phyloP scores from a whole-genome alignment of 352 stramenopile species.

The Thraustochytrium striatum region DNA sequence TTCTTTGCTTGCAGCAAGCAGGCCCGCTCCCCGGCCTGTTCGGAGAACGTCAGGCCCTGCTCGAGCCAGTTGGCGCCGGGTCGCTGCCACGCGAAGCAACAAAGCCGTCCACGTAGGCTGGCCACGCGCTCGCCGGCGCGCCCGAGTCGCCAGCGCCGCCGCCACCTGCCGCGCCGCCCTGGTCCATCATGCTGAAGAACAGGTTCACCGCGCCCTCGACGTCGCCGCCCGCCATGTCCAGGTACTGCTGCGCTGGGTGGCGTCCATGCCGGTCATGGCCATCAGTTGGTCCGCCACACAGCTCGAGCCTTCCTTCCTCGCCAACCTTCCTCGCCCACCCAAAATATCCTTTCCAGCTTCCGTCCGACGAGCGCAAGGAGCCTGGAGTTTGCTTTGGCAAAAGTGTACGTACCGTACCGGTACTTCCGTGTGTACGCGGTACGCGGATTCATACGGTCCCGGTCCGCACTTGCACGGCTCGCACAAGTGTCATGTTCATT shows the following conservation, averaged over 20 bases:
- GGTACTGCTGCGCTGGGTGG: slow-evolving; percentile 19
- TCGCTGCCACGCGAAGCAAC: neutral
- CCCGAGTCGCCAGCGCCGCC: neutral
- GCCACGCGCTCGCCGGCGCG: neutral
- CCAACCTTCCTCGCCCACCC: too few relatives aligned
- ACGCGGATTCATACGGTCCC: too few relatives aligned
- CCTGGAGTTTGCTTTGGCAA: too few relatives aligned
- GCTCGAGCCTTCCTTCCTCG: too few relatives aligned
- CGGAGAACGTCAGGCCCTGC: neutral
- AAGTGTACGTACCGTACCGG: too few relatives aligned
- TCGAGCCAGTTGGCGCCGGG: neutral
- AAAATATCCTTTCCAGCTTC: too few relatives aligned
- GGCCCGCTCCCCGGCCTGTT: neutral
- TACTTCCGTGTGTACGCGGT: too few relatives aligned
- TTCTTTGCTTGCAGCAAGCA: slow-evolving; percentile 11
- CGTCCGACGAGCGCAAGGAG: too few relatives aligned
- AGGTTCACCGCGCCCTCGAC: slow-evolving; percentile 33
- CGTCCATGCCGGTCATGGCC: slow-evolving; percentile 34
- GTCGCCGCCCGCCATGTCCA: slow-evolving; percentile 41
- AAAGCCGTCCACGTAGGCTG: slow-evolving; percentile 10
- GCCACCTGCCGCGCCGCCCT: slow-evolving; percentile 3
- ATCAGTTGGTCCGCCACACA: slow-evolving; percentile 29
- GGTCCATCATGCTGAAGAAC: slow-evolving; percentile 38
- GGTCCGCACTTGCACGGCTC: too few relatives aligned
- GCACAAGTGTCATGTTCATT: too few relatives aligned